Evolutionary conservation across 257 asterid species (phyloP).

Genomic region (Rubia yunnanensis): DNA sequence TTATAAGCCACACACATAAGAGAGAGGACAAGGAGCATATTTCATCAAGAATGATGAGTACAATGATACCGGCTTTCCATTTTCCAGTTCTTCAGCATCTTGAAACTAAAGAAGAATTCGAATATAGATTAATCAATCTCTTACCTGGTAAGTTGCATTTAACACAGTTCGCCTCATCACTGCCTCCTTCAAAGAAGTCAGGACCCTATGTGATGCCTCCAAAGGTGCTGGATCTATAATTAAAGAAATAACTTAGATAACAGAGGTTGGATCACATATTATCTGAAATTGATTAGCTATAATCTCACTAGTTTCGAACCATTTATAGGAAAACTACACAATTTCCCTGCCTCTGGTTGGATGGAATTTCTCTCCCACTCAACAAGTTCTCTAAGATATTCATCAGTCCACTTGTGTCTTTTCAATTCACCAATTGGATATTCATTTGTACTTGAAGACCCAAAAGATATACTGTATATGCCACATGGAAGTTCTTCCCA

Average conservation of each 20-base stretch:
- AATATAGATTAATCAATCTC: constrained; percentile 2
- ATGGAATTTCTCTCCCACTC: constrained; percentile 72
- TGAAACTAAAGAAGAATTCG: background rate
- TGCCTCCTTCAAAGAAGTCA: constrained; percentile 68
- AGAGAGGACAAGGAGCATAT: no score
- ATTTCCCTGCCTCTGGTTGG: constrained; percentile 46
- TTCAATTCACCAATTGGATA: constrained; percentile 37
- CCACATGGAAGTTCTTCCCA: constrained; percentile 99
- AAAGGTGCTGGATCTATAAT: constrained; percentile 18
- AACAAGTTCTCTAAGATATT: constrained; percentile 55
- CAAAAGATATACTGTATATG: constrained; percentile 57
- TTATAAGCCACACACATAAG: no score
- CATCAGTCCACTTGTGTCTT: constrained; percentile 69
- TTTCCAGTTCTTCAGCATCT: background rate
- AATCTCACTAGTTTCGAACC: constrained; percentile 19
- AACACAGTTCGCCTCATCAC: constrained; percentile 54
- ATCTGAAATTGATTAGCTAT: constrained; percentile 17
- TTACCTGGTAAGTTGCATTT: constrained; percentile 50
- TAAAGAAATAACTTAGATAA: constrained; percentile 24
- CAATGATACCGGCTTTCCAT: background rate
- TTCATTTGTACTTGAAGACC: constrained; percentile 25
- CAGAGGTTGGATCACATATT: constrained; percentile 12
- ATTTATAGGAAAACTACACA: constrained; percentile 17
- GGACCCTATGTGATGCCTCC: constrained; percentile 44
- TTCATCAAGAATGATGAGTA: background rate